A percentile compares a stretch with the other conserved stretches of the same genome.
Conservation (phyloP, 106 monocot species). For the Vanilla planifolia region DNA sequence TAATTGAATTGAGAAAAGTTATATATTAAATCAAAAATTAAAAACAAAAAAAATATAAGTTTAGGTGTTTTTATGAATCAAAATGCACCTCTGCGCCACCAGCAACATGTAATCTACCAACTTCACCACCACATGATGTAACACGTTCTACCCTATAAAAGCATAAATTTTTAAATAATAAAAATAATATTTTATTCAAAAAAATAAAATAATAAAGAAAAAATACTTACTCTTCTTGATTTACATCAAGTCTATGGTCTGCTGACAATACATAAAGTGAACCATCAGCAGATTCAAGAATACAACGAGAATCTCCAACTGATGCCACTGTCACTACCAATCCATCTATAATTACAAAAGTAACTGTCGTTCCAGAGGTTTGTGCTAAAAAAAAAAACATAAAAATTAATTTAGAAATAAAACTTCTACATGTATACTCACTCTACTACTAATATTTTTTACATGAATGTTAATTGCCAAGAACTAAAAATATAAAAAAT, state of each 20-base stretch:
- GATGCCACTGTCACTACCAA: conserved; percentile 77
- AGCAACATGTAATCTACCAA: no score
- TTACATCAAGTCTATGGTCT: conserved; percentile 78
- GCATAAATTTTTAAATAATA: no score
- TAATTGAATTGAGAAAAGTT: no score
- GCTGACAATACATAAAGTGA: conserved; percentile 49
- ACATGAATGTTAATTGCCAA: background rate
- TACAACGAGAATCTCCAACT: conserved; percentile 82
- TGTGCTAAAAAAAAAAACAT: conserved; percentile 25
- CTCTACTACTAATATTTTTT: background rate
- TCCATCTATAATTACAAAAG: conserved; percentile 76
- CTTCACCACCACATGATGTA: no score
- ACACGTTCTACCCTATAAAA: no score
- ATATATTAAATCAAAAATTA: no score
- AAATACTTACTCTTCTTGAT: conserved; percentile 64
- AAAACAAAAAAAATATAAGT: no score
- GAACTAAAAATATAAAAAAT: background rate
- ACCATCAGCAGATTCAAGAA: conserved; percentile 56
- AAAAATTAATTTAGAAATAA: background rate
- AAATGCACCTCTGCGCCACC: no score
- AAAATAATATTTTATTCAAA: no score
- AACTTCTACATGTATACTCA: background rate
- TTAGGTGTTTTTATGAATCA: no score
- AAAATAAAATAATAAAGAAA: no score
- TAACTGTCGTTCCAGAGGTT: conserved; percentile 69